Evolutionary conservation across 2,329 filamentous ascomycete genomes (phyloP), one percentile per base, ranked within the genome.

Genomic region (Gnomoniopsis smithogilvyi): DNA sequence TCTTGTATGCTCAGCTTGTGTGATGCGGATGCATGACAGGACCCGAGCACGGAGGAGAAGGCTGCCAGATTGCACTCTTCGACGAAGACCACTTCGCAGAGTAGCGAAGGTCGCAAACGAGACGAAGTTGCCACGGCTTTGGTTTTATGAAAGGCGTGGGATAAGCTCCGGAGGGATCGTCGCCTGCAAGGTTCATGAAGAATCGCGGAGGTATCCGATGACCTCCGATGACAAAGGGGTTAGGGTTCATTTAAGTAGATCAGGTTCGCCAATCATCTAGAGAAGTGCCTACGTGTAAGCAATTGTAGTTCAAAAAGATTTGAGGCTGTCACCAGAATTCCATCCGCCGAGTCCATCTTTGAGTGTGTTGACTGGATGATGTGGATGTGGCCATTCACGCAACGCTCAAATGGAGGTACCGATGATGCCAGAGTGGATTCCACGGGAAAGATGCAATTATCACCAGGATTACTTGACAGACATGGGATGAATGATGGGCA

Each of bases 1-100:
- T 34, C n/a, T 38, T 36, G 19, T 34, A 17, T 51, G 41, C 49
- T 47, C 24, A 49, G 50, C 43, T 47, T 21, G 50, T 58, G 43
- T 45, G 45, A 43, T 22, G 46, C 22, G 38, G 30, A 45, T 24
- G 50, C 50, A 54, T 54, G 46, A 22, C 56, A 58, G 34, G 47
- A 34, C 21, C 34, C 19, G 22, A 51, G 30, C 12, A 41, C 15
- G 54, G 3, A 46, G 43, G 21, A 19, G 8, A 53, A 24, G 22
- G 36, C 46, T 30, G 24, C 24, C 8, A 30, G 3, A 30, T 30
- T 48, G 24, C 24, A 14, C 24, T 21, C 46, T 22, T 48, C 21
- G 12, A 26, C 21, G 24, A n/a, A 26, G 17, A 30, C n/a, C 21
- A 12, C 30, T 26, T 11, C 46, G 46, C n/a, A 22, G 15, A 52